Base-by-base conservation (phyloP, 805 yeast species). In the Candida easanensis region DNA sequence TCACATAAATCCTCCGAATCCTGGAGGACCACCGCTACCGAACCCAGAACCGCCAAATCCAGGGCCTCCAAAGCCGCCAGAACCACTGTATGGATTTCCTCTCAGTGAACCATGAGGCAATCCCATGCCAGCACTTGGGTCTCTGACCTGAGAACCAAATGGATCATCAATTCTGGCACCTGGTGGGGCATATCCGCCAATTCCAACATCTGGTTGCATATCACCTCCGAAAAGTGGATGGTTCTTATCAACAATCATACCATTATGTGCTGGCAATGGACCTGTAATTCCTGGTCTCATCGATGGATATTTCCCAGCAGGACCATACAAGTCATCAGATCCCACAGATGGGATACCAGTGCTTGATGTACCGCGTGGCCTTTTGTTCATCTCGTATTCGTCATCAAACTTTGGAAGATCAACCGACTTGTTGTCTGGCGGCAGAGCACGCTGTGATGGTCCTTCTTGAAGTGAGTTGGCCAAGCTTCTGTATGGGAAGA, bases 381-480 rank as follows among this genome's bases (percentile, higher is more conserved):
- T 33, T 18, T n/a, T 44, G 28, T 14, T 25, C 22, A 51, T 21
- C 20, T 77, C 76, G 40, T 69, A 70, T 49, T 78, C 83, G 52
- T 74, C 79, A 19, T 74, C 79, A 46, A 74, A 78, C 26, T 66
- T 76, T 1, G 82, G 82, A 58, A 74, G 68, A 2, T 46, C 39
- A 15, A 18, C 33, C 1, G 23, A 15, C 19, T 30, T 7, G 19
- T 30, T n/a, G 11, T 30, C 19, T 30, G 20, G 6, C 5, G 33
- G 20, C 16, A 19, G n/a, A 26, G n/a, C n/a, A n/a, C n/a, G 13
- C 5, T 8, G 33, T 15, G 18, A 19, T n/a, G 18, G 6, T 16
- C 14, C 33, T 7, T 15, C 33, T 30, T 13, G 14, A 4, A 14
- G 8, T 19, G 18, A 16, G 19, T 20, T 20, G 6, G 38, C 5